These are phyloP conservation scores for Rhodocollybia butyracea DNA, from an alignment of 768 basidiomycete species.

Conservation along the genomic window DNA sequence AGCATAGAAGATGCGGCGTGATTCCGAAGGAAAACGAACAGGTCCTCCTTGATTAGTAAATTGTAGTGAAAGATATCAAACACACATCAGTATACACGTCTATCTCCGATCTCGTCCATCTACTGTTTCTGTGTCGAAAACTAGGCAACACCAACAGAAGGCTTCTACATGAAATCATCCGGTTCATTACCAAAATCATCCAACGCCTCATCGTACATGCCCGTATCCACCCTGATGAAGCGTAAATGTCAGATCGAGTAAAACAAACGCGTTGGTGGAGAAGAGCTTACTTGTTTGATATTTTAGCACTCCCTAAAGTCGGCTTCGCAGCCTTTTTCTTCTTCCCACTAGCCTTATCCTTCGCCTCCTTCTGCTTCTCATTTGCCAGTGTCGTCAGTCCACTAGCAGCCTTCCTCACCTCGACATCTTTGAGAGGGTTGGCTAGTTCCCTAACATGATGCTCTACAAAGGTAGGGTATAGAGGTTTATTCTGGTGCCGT, in stretches of 20 bases:
- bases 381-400: conserved; percentile 85
- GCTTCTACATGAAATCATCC: conserved; percentile 94
- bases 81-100: too few species aligned
- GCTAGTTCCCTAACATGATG: conserved; percentile 76
- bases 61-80: too few species aligned
- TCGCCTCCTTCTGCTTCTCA: conserved; percentile 91
- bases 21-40: too few species aligned
- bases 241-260: conserved; percentile 11
- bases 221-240: conserved; percentile 66
- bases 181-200: conserved; percentile 78
- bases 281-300: conserved; percentile 51
- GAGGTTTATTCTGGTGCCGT: conserved; percentile 76
- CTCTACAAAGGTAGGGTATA: conserved; percentile 83
- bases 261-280: not conserved
- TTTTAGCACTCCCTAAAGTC: conserved; percentile 68
- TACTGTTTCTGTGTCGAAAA: too few species aligned
- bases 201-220: conserved; percentile 80
- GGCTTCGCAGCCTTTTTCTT: conserved; percentile 87
- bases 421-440: conserved; percentile 79
- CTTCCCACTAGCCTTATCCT: conserved; percentile 84
- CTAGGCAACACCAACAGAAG: too few species aligned
- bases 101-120: too few species aligned
- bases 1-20: too few species aligned
- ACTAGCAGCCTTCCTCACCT: conserved; percentile 86
- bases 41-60: too few species aligned